These are phyloP conservation scores for Lachnellula hyalina DNA, from an alignment of 2,329 filamentous ascomycete species.

Conservation along the genomic window DNA sequence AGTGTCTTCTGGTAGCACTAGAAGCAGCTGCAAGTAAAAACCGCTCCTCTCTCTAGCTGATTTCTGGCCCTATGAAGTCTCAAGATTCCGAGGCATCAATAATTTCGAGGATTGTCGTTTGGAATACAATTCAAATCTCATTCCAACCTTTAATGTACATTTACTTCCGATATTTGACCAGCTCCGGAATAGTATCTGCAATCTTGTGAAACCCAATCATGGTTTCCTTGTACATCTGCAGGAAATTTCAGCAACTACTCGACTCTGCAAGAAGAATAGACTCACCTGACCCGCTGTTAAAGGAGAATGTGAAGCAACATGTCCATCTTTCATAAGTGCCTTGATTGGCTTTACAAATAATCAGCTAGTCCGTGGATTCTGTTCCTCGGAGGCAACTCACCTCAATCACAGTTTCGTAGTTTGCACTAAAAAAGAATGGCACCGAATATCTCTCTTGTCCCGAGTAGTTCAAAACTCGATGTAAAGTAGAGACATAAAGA, in stretches of 20 bases:
- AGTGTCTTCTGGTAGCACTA: no score
- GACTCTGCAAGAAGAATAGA: neutral
- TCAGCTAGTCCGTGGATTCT: no score
- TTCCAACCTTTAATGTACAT: neutral
- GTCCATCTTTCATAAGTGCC: neutral
- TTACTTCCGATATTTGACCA: neutral
- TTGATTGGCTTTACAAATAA: neutral
- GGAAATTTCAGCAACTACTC: neutral
- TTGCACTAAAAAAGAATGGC: slow-evolving; percentile 43
- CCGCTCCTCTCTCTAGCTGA: no score
- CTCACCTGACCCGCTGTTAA: slow-evolving; percentile 2
- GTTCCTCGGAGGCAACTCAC: neutral
- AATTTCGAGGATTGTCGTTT: no score
- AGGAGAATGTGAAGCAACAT: neutral
- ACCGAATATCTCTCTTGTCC: slow-evolving; percentile 33
- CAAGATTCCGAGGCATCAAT: no score
- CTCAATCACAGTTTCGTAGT: slow-evolving; percentile 24
- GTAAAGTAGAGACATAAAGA: slow-evolving; percentile 39
- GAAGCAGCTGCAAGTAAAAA: no score
- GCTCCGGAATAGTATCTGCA: neutral
- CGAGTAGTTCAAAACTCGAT: slow-evolving; percentile 34
- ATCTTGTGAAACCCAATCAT: slow-evolving; percentile 3
- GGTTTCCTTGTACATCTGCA: slow-evolving; percentile 4
- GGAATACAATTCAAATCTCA: no score
- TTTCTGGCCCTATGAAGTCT: no score